These are phyloP conservation scores for Coprinopsis cinerea DNA, from an alignment of 768 basidiomycete genomes.

Conservation along the genomic window DNA sequence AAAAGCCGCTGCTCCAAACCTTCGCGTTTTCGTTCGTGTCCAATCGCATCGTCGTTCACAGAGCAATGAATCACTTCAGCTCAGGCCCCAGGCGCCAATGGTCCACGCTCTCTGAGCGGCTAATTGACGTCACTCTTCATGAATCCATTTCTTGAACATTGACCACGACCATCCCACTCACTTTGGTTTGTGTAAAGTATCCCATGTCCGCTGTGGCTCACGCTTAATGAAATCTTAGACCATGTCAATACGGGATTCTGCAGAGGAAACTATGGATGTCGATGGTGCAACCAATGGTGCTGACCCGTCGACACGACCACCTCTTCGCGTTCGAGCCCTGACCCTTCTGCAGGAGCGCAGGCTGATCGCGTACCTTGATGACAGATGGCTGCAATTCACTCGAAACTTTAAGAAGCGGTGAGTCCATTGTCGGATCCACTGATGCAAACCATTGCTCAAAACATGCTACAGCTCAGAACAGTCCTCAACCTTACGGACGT, in stretches of 20 bases:
- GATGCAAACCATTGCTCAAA: not conserved
- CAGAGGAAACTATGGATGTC: not conserved
- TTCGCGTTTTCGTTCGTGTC: no score
- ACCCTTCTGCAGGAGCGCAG: constrained; percentile 56
- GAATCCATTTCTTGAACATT: no score
- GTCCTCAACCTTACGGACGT: constrained; percentile 48
- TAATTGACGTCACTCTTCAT: no score
- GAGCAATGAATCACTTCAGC: no score
- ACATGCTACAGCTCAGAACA: constrained; percentile 37
- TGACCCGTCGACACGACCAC: not conserved
- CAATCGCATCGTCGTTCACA: no score
- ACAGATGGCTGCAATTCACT: constrained; percentile 57
- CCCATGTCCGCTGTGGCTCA: no score
- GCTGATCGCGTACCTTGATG: constrained; percentile 60
- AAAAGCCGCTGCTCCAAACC: no score
- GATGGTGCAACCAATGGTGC: not conserved
- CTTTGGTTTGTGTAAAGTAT: no score
- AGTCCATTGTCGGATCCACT: constrained; percentile 15
- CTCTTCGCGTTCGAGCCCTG: constrained; percentile 27
- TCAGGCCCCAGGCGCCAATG: no score
- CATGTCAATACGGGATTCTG: not conserved
- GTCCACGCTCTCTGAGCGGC: no score
- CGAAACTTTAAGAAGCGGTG: constrained; percentile 73
- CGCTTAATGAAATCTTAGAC: not conserved
- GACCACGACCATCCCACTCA: no score